Conservation (phyloP, 164 flowering plant genomes). For the Paratinospora sagittata region DNA sequence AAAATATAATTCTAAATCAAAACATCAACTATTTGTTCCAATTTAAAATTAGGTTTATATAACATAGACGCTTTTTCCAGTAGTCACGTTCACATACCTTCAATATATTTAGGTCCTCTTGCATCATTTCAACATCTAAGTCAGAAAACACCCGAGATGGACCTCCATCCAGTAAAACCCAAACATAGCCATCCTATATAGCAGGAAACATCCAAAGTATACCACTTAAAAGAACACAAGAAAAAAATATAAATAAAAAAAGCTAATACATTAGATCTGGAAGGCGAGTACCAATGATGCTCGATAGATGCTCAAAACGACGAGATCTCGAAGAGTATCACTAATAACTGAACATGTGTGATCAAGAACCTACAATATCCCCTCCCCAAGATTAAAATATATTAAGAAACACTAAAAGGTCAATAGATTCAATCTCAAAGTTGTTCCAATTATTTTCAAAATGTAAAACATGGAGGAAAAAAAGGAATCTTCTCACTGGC, state of each 20-base stretch:
- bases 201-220: slow-evolving; percentile 9
- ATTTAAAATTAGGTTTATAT: no score
- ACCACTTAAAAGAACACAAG: slow-evolving; percentile 6
- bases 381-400: slow-evolving; percentile 6
- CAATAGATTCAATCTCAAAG: neutral
- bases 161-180: slow-evolving; percentile 84
- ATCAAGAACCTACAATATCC: slow-evolving; percentile 50
- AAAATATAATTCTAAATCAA: neutral
- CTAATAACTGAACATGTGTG: slow-evolving; percentile 47
- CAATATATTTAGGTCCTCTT: slow-evolving; percentile 62
- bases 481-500: slow-evolving; percentile 13
- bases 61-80: neutral
- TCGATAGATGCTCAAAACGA: slow-evolving; percentile 57
- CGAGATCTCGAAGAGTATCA: slow-evolving; percentile 54
- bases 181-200: slow-evolving; percentile 56
- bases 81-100: slow-evolving; percentile 35
- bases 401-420: neutral
- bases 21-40: neutral
- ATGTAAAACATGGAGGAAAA: neutral
- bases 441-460: neutral
- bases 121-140: slow-evolving; percentile 50
- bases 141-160: slow-evolving; percentile 76
- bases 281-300: slow-evolving; percentile 52
- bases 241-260: neutral
- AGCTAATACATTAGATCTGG: neutral